Percentiles rank a stretch among this genome's conserved stretches.
These are phyloP conservation scores for Vitis riparia DNA, from an alignment of 164 flowering plant genomes.

Conservation along the genomic window DNA sequence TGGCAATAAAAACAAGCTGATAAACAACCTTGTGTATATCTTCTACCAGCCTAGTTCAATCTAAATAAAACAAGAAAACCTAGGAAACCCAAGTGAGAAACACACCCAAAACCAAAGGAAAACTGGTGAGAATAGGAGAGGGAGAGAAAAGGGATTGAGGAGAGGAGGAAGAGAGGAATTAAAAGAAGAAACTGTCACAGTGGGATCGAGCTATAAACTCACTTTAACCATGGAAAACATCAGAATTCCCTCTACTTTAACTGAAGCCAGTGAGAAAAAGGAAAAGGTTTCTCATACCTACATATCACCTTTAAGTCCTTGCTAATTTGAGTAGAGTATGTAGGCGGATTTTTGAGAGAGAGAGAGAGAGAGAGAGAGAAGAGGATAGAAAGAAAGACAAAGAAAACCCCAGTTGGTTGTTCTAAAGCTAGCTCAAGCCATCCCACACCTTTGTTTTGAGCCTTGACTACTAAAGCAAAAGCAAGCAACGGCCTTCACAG, in stretches of 20 bases:
- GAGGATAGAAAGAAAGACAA: constrained; percentile 28
- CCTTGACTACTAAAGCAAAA: constrained; percentile 47
- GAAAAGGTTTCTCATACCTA: constrained; percentile 40
- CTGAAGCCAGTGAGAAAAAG: constrained; percentile 63
- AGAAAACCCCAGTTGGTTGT: constrained; percentile 8
- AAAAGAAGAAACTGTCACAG: constrained; percentile 44
- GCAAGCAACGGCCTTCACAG: constrained; percentile 35
- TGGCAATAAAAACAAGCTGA: background rate
- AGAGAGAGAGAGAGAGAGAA: background rate
- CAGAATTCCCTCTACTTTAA: constrained; percentile 68
- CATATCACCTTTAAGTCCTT: constrained; percentile 37
- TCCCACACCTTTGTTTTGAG: constrained; percentile 21
- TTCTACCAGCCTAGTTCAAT: background rate
- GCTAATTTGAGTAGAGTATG: constrained; percentile 38
- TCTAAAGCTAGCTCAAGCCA: constrained; percentile 7
- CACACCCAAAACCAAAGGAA: constrained; percentile 10
- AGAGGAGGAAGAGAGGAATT: constrained; percentile 16
- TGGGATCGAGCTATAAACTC: constrained; percentile 46
- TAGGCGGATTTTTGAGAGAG: constrained; percentile 24
- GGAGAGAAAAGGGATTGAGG: constrained; percentile 6
- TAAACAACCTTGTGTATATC: background rate
- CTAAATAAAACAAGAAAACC: background rate
- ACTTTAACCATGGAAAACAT: constrained; percentile 58
- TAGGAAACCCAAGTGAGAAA: constrained; percentile 20
- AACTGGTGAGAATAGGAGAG: constrained; percentile 2